phyloP scores from a whole-genome alignment of 345 rosid genomes.

The Euphorbia tirucalli region DNA sequence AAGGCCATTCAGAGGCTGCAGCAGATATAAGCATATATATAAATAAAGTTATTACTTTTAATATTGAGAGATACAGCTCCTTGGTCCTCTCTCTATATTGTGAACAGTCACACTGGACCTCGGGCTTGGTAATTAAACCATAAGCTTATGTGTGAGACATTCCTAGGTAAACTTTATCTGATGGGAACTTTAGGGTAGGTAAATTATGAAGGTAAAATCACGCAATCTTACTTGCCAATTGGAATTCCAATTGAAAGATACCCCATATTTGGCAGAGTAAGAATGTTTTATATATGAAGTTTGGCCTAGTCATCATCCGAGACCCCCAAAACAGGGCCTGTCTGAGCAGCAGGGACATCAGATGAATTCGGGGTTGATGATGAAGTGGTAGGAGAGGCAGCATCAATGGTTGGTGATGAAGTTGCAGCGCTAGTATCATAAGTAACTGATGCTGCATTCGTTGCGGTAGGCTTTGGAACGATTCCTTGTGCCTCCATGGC shows the following conservation, averaged over 20 bases:
- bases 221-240: not conserved
- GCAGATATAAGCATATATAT: not conserved
- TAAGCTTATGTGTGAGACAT: not conserved
- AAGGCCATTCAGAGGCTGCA: not conserved
- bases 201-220: not conserved
- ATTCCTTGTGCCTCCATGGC: conserved; percentile 53
- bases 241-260: not conserved
- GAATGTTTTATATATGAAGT: not conserved
- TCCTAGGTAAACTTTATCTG: not conserved
- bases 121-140: not conserved
- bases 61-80: not conserved
- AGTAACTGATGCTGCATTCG: conserved; percentile 18
- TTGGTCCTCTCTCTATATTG: not conserved
- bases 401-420: conserved; percentile 17
- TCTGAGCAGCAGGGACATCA: conserved; percentile 7
- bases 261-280: not conserved
- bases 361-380: conserved; percentile 13
- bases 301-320: conserved; percentile 13
- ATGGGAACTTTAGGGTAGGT: not conserved
- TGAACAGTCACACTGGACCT: not conserved
- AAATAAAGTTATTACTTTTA: not conserved
- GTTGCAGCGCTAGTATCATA: conserved; percentile 10
- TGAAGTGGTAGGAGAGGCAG: conserved; percentile 11
- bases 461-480: conserved; percentile 33
- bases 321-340: conserved; percentile 18